Conservation (phyloP, 495 filamentous ascomycete genomes). For the Cercophora sp. region DNA sequence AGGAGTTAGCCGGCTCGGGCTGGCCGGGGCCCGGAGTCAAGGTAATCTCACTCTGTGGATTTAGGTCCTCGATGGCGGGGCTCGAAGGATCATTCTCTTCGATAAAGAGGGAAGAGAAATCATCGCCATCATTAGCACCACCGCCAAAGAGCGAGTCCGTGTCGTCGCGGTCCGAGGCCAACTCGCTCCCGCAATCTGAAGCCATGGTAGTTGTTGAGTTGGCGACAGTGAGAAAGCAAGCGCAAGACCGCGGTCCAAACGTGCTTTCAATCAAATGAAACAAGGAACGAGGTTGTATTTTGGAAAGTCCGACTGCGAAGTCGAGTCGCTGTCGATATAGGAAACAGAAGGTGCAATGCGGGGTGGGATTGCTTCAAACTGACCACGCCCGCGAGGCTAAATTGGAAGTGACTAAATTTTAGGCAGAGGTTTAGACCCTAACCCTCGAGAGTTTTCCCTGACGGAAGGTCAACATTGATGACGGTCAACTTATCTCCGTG, state of each 20-base stretch:
- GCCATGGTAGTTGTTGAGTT: constrained; percentile 7
- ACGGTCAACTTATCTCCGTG: too few relatives aligned
- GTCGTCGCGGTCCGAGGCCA: constrained; percentile 9
- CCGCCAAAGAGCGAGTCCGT: constrained; percentile 24
- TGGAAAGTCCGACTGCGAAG: too few relatives aligned
- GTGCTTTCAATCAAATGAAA: too few relatives aligned
- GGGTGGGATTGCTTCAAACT: constrained; percentile 1
- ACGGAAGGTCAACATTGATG: too few relatives aligned
- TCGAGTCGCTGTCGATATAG: too few relatives aligned
- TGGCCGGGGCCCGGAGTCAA: constrained; percentile 4
- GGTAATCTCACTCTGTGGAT: constrained; percentile 11
- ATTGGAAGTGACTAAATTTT: too few relatives aligned
- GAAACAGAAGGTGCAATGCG: neutral
- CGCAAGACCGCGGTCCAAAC: too few relatives aligned
- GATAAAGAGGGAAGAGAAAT: constrained; percentile 21
- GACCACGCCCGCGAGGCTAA: too few relatives aligned
- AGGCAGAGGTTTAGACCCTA: constrained; percentile 3
- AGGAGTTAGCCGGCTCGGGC: constrained; percentile 13
- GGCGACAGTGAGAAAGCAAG: too few relatives aligned
- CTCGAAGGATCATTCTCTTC: constrained; percentile 4
- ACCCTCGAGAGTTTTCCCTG: neutral
- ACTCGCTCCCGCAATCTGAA: neutral
- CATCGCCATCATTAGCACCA: constrained; percentile 14
- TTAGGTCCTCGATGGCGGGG: constrained; percentile 1
- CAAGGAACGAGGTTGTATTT: too few relatives aligned